Base-by-base conservation (phyloP, 805 yeast species). In the Saturnispora ahearnii region DNA sequence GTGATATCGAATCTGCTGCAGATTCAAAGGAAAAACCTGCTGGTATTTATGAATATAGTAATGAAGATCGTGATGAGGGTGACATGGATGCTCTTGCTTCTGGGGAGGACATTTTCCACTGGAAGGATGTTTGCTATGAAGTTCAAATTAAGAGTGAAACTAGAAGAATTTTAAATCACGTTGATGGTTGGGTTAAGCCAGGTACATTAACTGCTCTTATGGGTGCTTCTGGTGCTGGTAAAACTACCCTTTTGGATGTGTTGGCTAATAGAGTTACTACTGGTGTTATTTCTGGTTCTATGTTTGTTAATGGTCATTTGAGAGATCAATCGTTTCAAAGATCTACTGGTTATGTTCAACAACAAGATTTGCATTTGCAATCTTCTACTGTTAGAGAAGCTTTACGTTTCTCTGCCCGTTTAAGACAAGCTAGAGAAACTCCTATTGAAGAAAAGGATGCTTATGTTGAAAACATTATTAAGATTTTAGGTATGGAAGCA, bases 111-210 rank as follows among this genome's bases (percentile, higher is more conserved):
- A 78, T 82, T 38, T 84, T 84, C 74, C 87, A 81, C 61, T 85
- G 95, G 95, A 77, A 78, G 65, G 76, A 85, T 60, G 79, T 85
- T 41, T 77, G 82, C 59, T 85, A 84, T 62, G 84, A 81, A 54
- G 80, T 85, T 51, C 73, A 78, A 59, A 79, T 81, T 56, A 79
- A 82, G 59, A 65, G 65, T 37, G 86, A 77, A 53, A 72, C 78
- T 29, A 72, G 88, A 60, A 72, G 81, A 53, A 76, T 84, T 53
- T 67, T 84, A 60, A 71, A 73, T 53, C 74, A 77, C 53, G 86
- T 85, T 50, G 87, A 82, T 61, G 93, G 91, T 45, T 84, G 87
- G 85, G 89, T 84, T 41, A 82, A 82, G 61, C 90, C 90, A 9
- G 90, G 90, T 55, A 83, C 88, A 44, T 68, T 85, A 61, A 85